Evolutionary conservation across 2,329 filamentous ascomycete species (phyloP), one percentile per base, ranked within the genome.

Genomic region (Pseudocercospora eumusae): DNA sequence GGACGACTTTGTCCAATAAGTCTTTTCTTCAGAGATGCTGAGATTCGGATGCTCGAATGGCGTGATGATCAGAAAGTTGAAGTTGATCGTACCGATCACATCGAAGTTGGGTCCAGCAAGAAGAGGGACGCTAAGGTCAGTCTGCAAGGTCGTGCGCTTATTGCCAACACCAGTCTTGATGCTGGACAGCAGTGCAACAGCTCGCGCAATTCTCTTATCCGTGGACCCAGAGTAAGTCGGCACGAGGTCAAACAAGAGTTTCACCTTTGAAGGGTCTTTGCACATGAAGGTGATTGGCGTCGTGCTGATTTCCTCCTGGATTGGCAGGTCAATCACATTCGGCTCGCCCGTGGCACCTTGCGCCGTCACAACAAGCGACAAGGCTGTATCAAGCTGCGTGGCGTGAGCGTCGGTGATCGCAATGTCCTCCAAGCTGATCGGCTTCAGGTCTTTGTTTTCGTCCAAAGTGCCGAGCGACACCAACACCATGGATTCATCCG

Each of bases 391-490:
- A 11, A 98, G 85, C 76, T 97, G 91, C 0, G 95, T 98, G 4
- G 89, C 88, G 75, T 98, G 93, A 0, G 93, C 95, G 74, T 95
- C 89, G 0, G 88, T 86, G 57, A 98, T 83, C 0, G 93, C 92
- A 57, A 98, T 95, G 25, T 87, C 88, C 68, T 98, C 95, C 21
- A 99, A 83, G 66, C 87, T 91, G 50, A 99, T 93, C 0, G 93
- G 88, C 50, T 91, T 86, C 4, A 88, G 80, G 33, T 86, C 63
- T 52, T 84, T 77, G 95, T 96, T 59, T 92, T 91, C 90, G 73
- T 99, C 95, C 91, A 97, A 96, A 0, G 91, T 93, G 0, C 95
- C 95, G 8, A 99, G 80, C 71, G 92, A 97, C 70, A 99, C 93
- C 54, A 98, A 82, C 3, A 99, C 86, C 81, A 99, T 88, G 65